Base-by-base conservation (phyloP, 2,329 filamentous ascomycete genomes). In the Xylariales sp. region DNA sequence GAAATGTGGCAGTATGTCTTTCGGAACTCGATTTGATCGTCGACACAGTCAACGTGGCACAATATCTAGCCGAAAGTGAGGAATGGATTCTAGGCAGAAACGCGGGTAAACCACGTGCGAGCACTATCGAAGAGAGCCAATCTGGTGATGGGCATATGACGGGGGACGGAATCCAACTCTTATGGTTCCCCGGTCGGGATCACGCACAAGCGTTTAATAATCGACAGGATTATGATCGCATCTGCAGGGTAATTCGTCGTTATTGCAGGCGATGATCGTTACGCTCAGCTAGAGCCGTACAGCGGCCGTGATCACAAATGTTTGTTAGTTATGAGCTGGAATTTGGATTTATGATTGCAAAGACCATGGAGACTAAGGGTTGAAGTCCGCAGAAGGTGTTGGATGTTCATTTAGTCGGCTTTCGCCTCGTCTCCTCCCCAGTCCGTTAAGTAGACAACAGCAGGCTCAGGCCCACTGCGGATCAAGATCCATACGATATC, bases 401-500 rank as follows among this genome's bases (percentile, higher is more conserved):
- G n/a, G n/a, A n/a, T n/a, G n/a, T n/a, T n/a, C n/a, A n/a, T n/a
- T 49, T 34, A 56, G 34, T 55, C 57, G 43, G 53, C 49, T 46
- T 57, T 58, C 5, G 61, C 57, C 52, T 70, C 63, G 27, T 66
- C 58, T 8, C 73, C 74, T 44, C 76, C 75, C 82, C 82, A 87
- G 16, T 73, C 77, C 9, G 72, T 69, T 42, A 86, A 51, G 52
- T 82, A 79, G 19, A 79, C 77, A 5, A 83, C 78, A 2, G 79
- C 69, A 0, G 82, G 82, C 42, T 69, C 67, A 3, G 73, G 57
- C 1, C 82, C 83, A 49, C 74, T 79, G 16, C 82, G 71, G 4
- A 80, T 77, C 32, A 87, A 73, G 9, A 85, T 72, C 78, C 82
- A 85, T 27, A 79, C 73, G 2, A 83, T 64, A 22, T 76, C 71